Conservation (phyloP, 2,329 filamentous ascomycete genomes). For the Fonsecaea monophora region DNA sequence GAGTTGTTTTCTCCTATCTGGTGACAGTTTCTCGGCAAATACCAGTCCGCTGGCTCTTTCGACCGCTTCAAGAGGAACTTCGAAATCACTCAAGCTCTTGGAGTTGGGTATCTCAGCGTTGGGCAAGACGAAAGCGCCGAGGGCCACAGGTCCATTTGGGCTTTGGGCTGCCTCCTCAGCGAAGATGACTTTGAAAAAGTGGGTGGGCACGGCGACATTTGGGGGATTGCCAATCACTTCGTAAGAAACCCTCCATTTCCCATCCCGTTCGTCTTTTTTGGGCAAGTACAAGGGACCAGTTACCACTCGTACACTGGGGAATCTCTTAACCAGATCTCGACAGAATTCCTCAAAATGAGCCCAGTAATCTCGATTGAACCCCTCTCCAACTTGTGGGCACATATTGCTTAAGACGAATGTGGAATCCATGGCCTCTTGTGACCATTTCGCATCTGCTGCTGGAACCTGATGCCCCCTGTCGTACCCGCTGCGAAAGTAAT, state of each 20-base stretch:
- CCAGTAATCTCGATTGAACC: constrained; percentile 99
- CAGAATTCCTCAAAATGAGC: constrained; percentile 98
- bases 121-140: constrained; percentile 93
- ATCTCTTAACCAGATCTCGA: constrained; percentile 76
- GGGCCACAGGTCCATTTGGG: constrained; percentile 73
- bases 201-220: constrained; percentile 93
- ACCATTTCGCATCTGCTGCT: constrained; percentile 95
- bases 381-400: constrained; percentile 97
- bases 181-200: constrained; percentile 99
- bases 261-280: constrained; percentile 77
- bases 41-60: constrained; percentile 92
- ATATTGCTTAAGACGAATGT: constrained; percentile 95
- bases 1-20: constrained; percentile 74
- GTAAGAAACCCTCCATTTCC: constrained; percentile 94
- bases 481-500: constrained; percentile 94
- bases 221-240: constrained; percentile 95
- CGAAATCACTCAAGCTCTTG: constrained; percentile 88
- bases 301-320: constrained; percentile 87
- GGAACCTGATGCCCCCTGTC: constrained; percentile 97
- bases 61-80: constrained; percentile 90
- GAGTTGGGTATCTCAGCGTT: constrained; percentile 87
- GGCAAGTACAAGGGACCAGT: constrained; percentile 95
- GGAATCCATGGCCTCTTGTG: constrained; percentile 89
- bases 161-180: constrained; percentile 77
- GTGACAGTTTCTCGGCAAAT: constrained; percentile 81